Conservation (phyloP, 495 filamentous ascomycete species). For the Platismatia glauca region DNA sequence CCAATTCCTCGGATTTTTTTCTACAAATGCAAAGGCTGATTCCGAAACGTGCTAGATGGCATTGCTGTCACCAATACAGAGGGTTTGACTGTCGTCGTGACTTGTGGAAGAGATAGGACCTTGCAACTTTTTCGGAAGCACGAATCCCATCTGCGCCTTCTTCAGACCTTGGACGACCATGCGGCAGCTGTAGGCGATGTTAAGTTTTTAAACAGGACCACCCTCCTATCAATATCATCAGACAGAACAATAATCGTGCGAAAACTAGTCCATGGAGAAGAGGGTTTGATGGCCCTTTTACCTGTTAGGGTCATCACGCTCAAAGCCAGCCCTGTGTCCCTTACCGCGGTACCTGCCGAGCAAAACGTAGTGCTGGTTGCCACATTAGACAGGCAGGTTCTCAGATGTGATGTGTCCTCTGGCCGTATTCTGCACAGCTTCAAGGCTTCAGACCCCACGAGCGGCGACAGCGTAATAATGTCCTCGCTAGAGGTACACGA, state of each 20-base stretch:
- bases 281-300: slow-evolving; percentile 64
- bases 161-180: slow-evolving; percentile 74
- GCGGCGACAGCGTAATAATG: slow-evolving; percentile 72
- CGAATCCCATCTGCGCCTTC: slow-evolving; percentile 44
- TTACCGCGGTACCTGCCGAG: slow-evolving; percentile 57
- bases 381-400: slow-evolving; percentile 71
- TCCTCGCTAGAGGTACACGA: slow-evolving; percentile 58
- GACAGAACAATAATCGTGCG: slow-evolving; percentile 79
- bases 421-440: slow-evolving; percentile 67
- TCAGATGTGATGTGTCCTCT: slow-evolving; percentile 61
- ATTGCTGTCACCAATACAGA: slow-evolving; percentile 54
- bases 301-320: slow-evolving; percentile 65
- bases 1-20: too few relatives aligned
- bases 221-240: slow-evolving; percentile 74
- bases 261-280: slow-evolving; percentile 52
- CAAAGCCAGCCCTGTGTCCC: slow-evolving; percentile 78
- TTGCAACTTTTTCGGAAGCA: slow-evolving; percentile 72
- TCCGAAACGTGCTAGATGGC: slow-evolving; percentile 29
- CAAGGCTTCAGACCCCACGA: slow-evolving; percentile 68
- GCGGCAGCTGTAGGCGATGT: slow-evolving; percentile 58
- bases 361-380: slow-evolving; percentile 60
- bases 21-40: too few relatives aligned
- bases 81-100: slow-evolving; percentile 55
- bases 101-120: slow-evolving; percentile 77
- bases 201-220: slow-evolving; percentile 55